Percentiles rank a stretch among this genome's conserved stretches.
phyloP scores from a whole-genome alignment of 2,329 filamentous ascomycete genomes.

The Fusarium pseudoanthophilum region DNA sequence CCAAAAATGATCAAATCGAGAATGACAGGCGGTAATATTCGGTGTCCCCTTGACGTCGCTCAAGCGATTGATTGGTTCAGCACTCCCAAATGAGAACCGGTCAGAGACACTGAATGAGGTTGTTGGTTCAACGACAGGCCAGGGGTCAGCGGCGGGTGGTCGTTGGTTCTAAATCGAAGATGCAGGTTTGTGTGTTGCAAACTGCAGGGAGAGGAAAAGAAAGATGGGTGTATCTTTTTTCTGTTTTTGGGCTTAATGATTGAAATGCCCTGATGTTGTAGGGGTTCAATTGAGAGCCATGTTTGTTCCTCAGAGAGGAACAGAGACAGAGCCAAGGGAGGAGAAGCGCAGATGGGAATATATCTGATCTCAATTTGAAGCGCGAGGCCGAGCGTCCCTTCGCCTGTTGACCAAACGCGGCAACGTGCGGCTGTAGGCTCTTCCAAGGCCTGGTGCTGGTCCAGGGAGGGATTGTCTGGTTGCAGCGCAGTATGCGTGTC shows the following conservation, averaged over 20 bases:
- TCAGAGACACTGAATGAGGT: constrained; percentile 13
- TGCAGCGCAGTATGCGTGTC: constrained; percentile 14
- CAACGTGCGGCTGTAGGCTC: constrained; percentile 9
- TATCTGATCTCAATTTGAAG: constrained; percentile 14
- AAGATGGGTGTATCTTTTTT: background rate
- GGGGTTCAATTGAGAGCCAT: constrained; percentile 2
- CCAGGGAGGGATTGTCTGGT: constrained; percentile 21
- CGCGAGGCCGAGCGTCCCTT: constrained; percentile 17
- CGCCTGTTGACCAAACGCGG: constrained; percentile 22
- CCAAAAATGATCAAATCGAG: background rate
- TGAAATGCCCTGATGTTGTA: background rate
- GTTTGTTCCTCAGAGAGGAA: background rate
- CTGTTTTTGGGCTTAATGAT: background rate
- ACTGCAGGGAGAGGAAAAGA: background rate
- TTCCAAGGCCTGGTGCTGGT: background rate
- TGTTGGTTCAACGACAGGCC: constrained; percentile 23
- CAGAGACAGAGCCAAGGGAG: background rate
- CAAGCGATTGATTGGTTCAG: constrained; percentile 9
- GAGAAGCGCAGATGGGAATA: constrained; percentile 2
- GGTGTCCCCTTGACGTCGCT: constrained; percentile 1
- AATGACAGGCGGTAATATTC: background rate
- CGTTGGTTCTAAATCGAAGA: constrained; percentile 21
- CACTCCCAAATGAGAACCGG: constrained; percentile 1
- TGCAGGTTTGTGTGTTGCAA: background rate
- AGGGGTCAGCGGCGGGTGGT: background rate